Percentiles rank a stretch among this genome's conserved stretches.
Evolutionary conservation across 805 yeast genomes (phyloP).

Genomic region (Wickerhamomyces ciferrii): DNA sequence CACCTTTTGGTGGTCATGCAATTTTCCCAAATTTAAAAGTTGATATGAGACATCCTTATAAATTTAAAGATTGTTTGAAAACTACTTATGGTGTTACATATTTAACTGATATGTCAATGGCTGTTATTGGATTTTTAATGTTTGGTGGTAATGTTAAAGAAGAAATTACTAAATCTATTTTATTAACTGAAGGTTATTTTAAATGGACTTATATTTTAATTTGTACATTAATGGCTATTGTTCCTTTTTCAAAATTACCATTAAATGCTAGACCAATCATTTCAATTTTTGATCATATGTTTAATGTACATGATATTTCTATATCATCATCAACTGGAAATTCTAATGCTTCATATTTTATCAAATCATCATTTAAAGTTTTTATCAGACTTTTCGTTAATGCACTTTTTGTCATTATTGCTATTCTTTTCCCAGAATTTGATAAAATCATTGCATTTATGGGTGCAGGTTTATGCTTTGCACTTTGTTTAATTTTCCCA

Average conservation of each 20-base stretch:
- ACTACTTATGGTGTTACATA: slow-evolving; percentile 58
- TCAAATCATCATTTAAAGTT: slow-evolving; percentile 13
- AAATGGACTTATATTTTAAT: slow-evolving; percentile 49
- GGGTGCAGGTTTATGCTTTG: slow-evolving; percentile 77
- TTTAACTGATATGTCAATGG: slow-evolving; percentile 57
- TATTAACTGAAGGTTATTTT: slow-evolving; percentile 67
- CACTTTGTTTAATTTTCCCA: slow-evolving; percentile 77
- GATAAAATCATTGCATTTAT: slow-evolving; percentile 77
- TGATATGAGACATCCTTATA: slow-evolving; percentile 66
- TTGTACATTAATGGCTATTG: slow-evolving; percentile 67
- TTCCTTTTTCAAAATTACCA: slow-evolving; percentile 84
- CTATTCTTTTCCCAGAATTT: slow-evolving; percentile 70
- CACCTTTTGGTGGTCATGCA: slow-evolving; percentile 85
- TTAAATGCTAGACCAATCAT: slow-evolving; percentile 79
- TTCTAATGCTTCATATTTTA: slow-evolving; percentile 7
- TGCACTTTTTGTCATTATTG: slow-evolving; percentile 47
- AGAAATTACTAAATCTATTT: slow-evolving; percentile 72
- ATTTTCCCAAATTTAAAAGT: slow-evolving; percentile 68
- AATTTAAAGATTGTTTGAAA: slow-evolving; percentile 46
- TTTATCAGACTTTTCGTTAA: slow-evolving; percentile 41
- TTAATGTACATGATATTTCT: slow-evolving; percentile 23
- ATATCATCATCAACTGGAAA: slow-evolving; percentile 14
- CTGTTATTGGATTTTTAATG: slow-evolving; percentile 70
- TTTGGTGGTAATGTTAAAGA: slow-evolving; percentile 68
- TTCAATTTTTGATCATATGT: slow-evolving; percentile 57